phyloP scores from a whole-genome alignment of 805 yeast genomes.

The Cyberlindnera xylosilytica region DNA sequence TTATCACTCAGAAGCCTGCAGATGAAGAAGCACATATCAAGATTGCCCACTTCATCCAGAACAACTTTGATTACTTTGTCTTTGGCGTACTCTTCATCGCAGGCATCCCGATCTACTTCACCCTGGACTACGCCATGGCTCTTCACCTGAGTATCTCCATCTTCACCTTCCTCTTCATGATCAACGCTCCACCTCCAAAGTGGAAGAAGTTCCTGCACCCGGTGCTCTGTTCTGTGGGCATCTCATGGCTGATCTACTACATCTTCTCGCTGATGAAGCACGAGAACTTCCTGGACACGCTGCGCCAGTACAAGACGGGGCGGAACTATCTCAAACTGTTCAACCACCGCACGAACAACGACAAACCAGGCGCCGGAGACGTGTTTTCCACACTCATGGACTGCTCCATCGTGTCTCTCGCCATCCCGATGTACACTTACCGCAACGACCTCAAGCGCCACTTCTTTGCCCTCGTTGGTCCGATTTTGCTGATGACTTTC shows the following conservation, averaged over 20 bases:
- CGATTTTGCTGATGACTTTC: slow-evolving; percentile 52
- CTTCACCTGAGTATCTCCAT: slow-evolving; percentile 62
- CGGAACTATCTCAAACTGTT: slow-evolving; percentile 60
- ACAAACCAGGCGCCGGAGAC: slow-evolving; percentile 83
- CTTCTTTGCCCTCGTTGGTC: slow-evolving; percentile 55
- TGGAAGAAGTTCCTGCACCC: slow-evolving; percentile 63
- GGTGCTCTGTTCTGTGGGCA: slow-evolving; percentile 59
- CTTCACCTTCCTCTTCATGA: slow-evolving; percentile 49
- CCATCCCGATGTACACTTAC: slow-evolving; percentile 76
- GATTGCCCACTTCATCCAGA: slow-evolving; percentile 36
- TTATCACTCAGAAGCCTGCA: slow-evolving; percentile 15
- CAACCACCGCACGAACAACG: slow-evolving; percentile 29
- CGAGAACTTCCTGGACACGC: slow-evolving; percentile 46
- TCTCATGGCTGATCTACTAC: slow-evolving; percentile 61
- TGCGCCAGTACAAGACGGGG: slow-evolving; percentile 64
- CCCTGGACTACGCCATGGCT: slow-evolving; percentile 54
- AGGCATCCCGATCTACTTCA: slow-evolving; percentile 61
- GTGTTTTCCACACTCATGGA: slow-evolving; percentile 69
- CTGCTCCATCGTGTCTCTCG: slow-evolving; percentile 68
- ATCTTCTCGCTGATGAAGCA: slow-evolving; percentile 53
- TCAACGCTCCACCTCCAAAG: slow-evolving; percentile 41
- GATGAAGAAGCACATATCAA: slow-evolving; percentile 20
- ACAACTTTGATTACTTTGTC: slow-evolving; percentile 54
- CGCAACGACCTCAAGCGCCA: slow-evolving; percentile 59
- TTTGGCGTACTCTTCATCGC: slow-evolving; percentile 45